Evolutionary conservation across 1,284 basidiomycete genomes (phyloP).

Genomic region (Moesziomyces antarcticus): DNA sequence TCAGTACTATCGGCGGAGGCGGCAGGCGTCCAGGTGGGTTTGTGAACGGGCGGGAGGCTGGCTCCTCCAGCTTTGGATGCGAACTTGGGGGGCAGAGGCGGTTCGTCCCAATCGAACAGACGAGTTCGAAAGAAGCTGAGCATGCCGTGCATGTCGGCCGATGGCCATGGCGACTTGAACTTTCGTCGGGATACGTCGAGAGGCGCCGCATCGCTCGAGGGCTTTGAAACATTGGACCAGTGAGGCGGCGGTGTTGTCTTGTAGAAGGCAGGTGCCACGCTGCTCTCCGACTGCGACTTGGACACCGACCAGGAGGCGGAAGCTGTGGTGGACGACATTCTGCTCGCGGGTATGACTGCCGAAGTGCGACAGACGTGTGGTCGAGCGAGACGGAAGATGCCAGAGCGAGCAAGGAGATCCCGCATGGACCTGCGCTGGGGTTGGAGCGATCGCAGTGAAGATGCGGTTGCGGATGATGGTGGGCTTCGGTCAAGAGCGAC

Average conservation of each 20-base stretch:
- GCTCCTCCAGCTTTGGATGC: constrained; percentile 16
- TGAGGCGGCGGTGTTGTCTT: constrained; percentile 48
- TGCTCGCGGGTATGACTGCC: constrained; percentile 4
- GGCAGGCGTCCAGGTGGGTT: constrained; percentile 24
- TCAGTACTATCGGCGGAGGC: background rate
- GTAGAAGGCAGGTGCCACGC: constrained; percentile 43
- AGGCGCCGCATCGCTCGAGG: background rate
- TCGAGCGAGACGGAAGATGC: constrained; percentile 9
- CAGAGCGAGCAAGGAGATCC: constrained; percentile 2
- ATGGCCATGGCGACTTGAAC: constrained; percentile 55
- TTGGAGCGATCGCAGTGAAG: background rate
- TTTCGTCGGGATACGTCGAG: constrained; percentile 20
- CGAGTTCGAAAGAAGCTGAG: constrained; percentile 44
- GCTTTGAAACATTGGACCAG: constrained; percentile 31
- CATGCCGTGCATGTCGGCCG: constrained; percentile 25
- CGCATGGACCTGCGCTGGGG: constrained; percentile 17
- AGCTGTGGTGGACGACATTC: constrained; percentile 31
- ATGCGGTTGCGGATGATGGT: background rate
- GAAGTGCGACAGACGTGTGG: background rate
- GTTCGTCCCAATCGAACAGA: constrained; percentile 57
- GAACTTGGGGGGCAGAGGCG: constrained; percentile 34
- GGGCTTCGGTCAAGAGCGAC: too few species aligned
- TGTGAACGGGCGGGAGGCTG: constrained; percentile 34
- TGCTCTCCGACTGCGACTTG: constrained; percentile 11
- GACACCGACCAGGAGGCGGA: constrained; percentile 26